Base-by-base conservation (phyloP, 768 basidiomycete genomes). In the Cystofilobasidium capitatum region DNA sequence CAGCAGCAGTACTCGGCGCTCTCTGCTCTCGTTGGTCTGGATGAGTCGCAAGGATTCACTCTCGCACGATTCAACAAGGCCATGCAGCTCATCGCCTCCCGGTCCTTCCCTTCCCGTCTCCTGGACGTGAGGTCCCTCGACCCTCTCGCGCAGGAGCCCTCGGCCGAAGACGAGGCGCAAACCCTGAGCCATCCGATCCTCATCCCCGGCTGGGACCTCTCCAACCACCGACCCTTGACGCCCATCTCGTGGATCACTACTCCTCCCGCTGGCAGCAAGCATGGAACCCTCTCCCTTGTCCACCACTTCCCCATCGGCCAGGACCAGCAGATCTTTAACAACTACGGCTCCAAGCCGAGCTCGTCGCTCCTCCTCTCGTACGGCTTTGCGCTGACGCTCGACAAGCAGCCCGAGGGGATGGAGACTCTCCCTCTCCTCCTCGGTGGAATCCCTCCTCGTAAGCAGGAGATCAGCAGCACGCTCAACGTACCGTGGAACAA, bases 301-400 rank as follows among this genome's bases (percentile, higher is more conserved):
- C 77, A 82, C 9, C 86, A 86, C 71, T 75, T 72, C 0, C 58
- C 79, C 0, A 78, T 80, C 4, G 69, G 70, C 1, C 69, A 76
- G 0, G 82, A 81, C 20, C 73, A 80, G 31, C 87, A 91, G 75
- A 78, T 93, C 24, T 85, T 86, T 79, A 94, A 92, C 78, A 94
- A 94, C 75, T 96, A 96, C 75, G 93, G 92, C 0, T 83, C 86
- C 0, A 96, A 96, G 75, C 85, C 90, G 0, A 93, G 94, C 75
- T 82, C 89, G 33, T 89, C 93, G 76, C 82, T 97, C 51, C 84
- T 97, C 55, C 81, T 97, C 5, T 91, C 89, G 7, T 97, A 96
- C 73, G 93, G 94, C 0, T 98, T 97, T 77, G 83, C 88, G 0
- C 75, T 93, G 4, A 78, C 82, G 1, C 70, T 84, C 35, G 96